Percentiles rank a stretch among this genome's conserved stretches.
These are phyloP conservation scores for Colletotrichum tanaceti DNA, from an alignment of 2,329 filamentous ascomycete species.

Conservation along the genomic window DNA sequence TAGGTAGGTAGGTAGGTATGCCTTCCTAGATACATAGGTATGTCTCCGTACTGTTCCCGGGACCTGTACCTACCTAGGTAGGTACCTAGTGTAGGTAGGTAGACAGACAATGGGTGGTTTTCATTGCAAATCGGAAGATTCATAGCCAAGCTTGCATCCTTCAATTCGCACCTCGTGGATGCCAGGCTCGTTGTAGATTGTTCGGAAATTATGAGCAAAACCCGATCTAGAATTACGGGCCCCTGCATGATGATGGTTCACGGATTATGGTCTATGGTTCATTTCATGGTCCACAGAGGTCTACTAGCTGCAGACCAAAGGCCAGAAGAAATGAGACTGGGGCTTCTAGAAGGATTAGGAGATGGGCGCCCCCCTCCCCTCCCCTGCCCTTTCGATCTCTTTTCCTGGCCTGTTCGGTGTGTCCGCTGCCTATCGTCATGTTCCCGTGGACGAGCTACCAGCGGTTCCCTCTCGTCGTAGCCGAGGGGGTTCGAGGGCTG, in stretches of 20 bases:
- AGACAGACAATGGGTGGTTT: too few species aligned
- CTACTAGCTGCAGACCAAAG: conserved; percentile 6
- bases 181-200: not conserved
- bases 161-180: not conserved
- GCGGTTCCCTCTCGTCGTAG: not conserved
- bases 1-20: too few species aligned
- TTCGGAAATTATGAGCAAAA: conserved; percentile 32
- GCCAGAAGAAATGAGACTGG: conserved; percentile 7
- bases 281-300: too few species aligned
- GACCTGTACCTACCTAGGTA: too few species aligned
- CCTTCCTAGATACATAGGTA: too few species aligned
- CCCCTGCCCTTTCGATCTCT: not conserved
- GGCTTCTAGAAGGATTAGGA: conserved; percentile 35
- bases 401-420: not conserved
- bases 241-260: not conserved
- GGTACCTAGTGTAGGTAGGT: too few species aligned
- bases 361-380: not conserved
- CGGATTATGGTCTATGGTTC: too few species aligned
- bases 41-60: too few species aligned
- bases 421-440: not conserved
- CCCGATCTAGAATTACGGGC: conserved; percentile 12
- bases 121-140: too few species aligned
- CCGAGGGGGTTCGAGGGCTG: not conserved
- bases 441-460: not conserved
- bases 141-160: too few species aligned